phyloP scores from a whole-genome alignment of 2,329 filamentous ascomycete species.

The Setomelanomma holmii region DNA sequence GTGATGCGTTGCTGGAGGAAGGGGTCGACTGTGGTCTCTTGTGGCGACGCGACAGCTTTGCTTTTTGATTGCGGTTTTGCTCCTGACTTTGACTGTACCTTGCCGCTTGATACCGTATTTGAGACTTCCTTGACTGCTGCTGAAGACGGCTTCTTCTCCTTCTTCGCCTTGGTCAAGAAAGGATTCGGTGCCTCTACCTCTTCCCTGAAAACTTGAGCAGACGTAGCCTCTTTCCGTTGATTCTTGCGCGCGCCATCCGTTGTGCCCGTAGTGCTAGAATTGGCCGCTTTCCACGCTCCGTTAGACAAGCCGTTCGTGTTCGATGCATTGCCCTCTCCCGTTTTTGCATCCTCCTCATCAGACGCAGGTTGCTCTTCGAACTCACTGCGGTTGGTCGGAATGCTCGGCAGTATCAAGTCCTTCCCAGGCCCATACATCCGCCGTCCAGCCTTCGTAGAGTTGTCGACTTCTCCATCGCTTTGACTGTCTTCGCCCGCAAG shows the following conservation, averaged over 20 bases:
- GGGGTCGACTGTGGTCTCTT: slow-evolving; percentile 29
- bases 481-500: slow-evolving; percentile 68
- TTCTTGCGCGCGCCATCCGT: slow-evolving; percentile 15
- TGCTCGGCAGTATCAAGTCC: slow-evolving; percentile 41
- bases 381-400: slow-evolving; percentile 55
- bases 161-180: slow-evolving; percentile 43
- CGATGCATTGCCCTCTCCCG: slow-evolving; percentile 36
- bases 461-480: slow-evolving; percentile 57
- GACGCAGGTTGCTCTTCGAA: slow-evolving; percentile 67
- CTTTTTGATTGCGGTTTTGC: slow-evolving; percentile 25
- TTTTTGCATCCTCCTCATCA: slow-evolving; percentile 48
- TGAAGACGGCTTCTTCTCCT: slow-evolving; percentile 39
- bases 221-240: slow-evolving; percentile 1
- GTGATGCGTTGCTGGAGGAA: slow-evolving; percentile 43
- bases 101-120: too few relatives aligned
- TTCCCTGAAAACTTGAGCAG: too few relatives aligned
- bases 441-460: slow-evolving; percentile 70
- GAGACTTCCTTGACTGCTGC: too few relatives aligned
- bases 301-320: slow-evolving; percentile 19
- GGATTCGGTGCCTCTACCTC: slow-evolving; percentile 31
- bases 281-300: slow-evolving; percentile 7
- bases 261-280: slow-evolving; percentile 15
- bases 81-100: slow-evolving; percentile 22
- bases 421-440: slow-evolving; percentile 68
- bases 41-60: slow-evolving; percentile 13